Conservation (phyloP, 179 eudicot genomes). For the Camellia oleifera region DNA sequence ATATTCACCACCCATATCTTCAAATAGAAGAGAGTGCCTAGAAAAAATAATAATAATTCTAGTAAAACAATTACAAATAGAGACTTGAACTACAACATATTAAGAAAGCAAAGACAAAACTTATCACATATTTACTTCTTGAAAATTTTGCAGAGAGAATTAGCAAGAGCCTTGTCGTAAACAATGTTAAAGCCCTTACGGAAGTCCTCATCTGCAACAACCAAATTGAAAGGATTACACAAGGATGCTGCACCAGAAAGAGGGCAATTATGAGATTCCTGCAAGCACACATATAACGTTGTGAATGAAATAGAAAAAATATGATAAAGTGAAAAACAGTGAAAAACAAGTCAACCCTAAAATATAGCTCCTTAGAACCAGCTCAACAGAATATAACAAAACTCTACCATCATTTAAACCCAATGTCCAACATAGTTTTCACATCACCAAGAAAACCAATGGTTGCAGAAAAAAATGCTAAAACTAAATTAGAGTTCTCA, state of each 20-base stretch:
- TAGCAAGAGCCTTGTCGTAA: conserved; percentile 80
- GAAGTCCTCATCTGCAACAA: conserved; percentile 89
- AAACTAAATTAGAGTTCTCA: neutral
- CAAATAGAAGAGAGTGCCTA: conserved; percentile 83
- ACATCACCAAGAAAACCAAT: neutral
- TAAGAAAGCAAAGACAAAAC: neutral
- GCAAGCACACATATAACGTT: conserved; percentile 9
- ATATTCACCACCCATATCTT: conserved; percentile 87
- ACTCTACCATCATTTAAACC: neutral
- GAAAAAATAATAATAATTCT: conserved; percentile 2
- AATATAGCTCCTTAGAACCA: neutral
- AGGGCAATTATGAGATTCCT: conserved; percentile 68
- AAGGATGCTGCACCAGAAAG: conserved; percentile 92
- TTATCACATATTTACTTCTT: conserved; percentile 41
- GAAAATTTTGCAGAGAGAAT: conserved; percentile 68
- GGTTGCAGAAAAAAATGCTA: neutral
- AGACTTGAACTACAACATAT: neutral
- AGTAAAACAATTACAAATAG: conserved; percentile 12
- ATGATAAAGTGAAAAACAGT: neutral
- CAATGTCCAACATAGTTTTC: neutral
- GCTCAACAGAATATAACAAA: neutral
- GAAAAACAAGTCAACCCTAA: neutral
- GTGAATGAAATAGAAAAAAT: neutral
- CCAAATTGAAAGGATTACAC: conserved; percentile 96
- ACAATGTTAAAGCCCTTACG: conserved; percentile 81